Conservation (phyloP, 2,329 filamentous ascomycete species). For the Niveomyces coronatus region DNA sequence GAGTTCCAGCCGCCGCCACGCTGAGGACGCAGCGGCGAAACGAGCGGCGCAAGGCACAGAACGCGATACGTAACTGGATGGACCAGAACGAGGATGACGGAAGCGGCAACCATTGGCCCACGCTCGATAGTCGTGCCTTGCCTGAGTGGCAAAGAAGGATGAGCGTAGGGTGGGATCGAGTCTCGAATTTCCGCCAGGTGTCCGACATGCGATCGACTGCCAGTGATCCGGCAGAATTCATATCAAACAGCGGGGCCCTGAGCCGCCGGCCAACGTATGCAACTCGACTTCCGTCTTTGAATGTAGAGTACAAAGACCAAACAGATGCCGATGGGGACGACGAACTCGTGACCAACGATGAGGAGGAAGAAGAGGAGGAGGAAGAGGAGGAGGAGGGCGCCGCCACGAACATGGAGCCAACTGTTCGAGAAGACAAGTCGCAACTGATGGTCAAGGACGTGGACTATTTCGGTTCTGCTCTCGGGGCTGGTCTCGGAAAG, state of each 20-base stretch:
- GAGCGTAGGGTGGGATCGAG: slow-evolving; percentile 39
- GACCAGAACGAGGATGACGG: slow-evolving; percentile 51
- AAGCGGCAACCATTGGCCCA: slow-evolving; percentile 38
- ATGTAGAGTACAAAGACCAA: slow-evolving; percentile 43
- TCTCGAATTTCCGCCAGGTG: slow-evolving; percentile 36
- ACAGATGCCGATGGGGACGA: slow-evolving; percentile 85
- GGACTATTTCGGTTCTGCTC: slow-evolving; percentile 8
- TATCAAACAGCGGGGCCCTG: slow-evolving; percentile 38
- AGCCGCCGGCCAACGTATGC: slow-evolving; percentile 22
- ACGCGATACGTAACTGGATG: slow-evolving; percentile 87
- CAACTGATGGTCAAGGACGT: slow-evolving; percentile 21
- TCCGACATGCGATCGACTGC: slow-evolving; percentile 50
- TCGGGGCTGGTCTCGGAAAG: slow-evolving; percentile 18
- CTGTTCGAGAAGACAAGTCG: slow-evolving; percentile 17
- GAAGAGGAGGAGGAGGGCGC: slow-evolving; percentile 59
- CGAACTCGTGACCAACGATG: slow-evolving; percentile 74
- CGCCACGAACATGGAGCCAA: slow-evolving; percentile 30
- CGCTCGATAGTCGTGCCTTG: slow-evolving; percentile 32
- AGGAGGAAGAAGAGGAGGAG: slow-evolving; percentile 57
- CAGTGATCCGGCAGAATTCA: slow-evolving; percentile 54
- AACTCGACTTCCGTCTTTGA: slow-evolving; percentile 24
- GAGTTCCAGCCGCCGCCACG: slow-evolving; percentile 54
- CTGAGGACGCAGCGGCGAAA: slow-evolving; percentile 49
- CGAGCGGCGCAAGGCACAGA: slow-evolving; percentile 64
- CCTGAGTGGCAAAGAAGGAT: slow-evolving; percentile 42